Percentiles rank a stretch among this genome's conserved stretches.
Conservation (phyloP, 2,329 filamentous ascomycete species). For the Sporothrix humicola region DNA sequence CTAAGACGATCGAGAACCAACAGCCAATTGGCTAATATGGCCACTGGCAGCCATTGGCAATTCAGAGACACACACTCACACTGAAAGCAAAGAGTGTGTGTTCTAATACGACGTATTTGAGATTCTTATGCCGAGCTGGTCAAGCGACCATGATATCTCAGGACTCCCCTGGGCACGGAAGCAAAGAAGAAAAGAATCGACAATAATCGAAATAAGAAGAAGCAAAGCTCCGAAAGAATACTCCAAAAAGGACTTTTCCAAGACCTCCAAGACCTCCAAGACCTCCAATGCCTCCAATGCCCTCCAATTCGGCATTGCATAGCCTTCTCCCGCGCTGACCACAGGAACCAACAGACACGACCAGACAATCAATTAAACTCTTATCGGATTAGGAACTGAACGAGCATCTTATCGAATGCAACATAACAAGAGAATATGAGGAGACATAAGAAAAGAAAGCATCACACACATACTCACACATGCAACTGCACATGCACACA, state of each 20-base stretch:
- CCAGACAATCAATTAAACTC: neutral
- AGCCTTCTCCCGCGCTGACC: neutral
- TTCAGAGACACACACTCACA: constrained; percentile 21
- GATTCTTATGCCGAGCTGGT: neutral
- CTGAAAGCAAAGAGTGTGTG: neutral
- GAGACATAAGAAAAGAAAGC: neutral
- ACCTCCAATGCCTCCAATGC: neutral
- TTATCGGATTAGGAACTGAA: neutral
- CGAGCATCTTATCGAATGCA: neutral
- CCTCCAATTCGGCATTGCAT: neutral
- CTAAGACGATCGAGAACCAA: neutral
- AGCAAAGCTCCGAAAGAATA: neutral
- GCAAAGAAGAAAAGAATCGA: neutral
- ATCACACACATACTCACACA: neutral
- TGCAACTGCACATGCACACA: neutral
- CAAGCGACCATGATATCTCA: constrained; percentile 23
- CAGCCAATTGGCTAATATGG: neutral
- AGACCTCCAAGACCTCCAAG: neutral
- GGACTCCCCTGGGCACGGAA: neutral
- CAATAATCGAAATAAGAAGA: neutral
- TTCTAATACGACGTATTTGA: neutral
- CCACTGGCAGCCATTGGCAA: neutral
- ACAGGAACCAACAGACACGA: neutral
- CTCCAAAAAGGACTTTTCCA: neutral
- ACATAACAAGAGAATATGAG: neutral